A percentile compares a stretch with the other conserved stretches of the same genome.
Evolutionary conservation across 106 monocot species (phyloP).

Genomic region (Alisma plantagoaquatica): DNA sequence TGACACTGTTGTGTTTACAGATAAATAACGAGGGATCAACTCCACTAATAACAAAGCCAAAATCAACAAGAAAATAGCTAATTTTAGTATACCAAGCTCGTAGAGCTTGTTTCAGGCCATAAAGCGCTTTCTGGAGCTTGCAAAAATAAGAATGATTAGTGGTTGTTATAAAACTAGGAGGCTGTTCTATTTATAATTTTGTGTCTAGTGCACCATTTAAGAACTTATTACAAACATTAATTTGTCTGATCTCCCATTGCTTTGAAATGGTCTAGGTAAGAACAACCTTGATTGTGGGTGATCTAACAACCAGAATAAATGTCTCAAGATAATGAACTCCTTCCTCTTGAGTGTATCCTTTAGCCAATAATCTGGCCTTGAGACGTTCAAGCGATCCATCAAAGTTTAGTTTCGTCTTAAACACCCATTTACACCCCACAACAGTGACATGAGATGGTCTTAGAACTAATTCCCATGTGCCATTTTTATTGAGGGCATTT

Average conservation of each 20-base stretch:
- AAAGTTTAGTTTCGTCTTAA: not conserved
- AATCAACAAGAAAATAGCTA: not conserved
- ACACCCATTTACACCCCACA: slow-evolving; percentile 1
- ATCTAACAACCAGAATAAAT: slow-evolving; percentile 1
- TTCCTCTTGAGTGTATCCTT: not conserved
- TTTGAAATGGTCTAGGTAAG: not conserved
- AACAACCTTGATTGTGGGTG: not conserved
- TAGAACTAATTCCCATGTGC: not conserved
- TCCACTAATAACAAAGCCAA: not conserved
- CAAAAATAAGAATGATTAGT: not conserved
- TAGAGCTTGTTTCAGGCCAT: slow-evolving; percentile 5
- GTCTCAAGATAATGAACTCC: not conserved
- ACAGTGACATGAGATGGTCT: not conserved
- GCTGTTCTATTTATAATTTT: not conserved
- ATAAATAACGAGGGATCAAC: not conserved
- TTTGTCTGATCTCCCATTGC: not conserved
- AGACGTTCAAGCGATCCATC: not conserved
- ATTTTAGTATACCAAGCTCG: not conserved
- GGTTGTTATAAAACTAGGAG: not conserved
- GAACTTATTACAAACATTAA: slow-evolving; percentile 2
- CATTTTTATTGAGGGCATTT: not conserved
- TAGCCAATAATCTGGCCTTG: not conserved
- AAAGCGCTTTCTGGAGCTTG: not conserved
- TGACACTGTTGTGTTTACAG: not conserved
- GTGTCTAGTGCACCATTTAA: not conserved